A percentile compares a stretch with the other conserved stretches of the same genome.
Evolutionary conservation across 2,329 filamentous ascomycete species (phyloP).

Genomic region (Fusarium caatingaense): DNA sequence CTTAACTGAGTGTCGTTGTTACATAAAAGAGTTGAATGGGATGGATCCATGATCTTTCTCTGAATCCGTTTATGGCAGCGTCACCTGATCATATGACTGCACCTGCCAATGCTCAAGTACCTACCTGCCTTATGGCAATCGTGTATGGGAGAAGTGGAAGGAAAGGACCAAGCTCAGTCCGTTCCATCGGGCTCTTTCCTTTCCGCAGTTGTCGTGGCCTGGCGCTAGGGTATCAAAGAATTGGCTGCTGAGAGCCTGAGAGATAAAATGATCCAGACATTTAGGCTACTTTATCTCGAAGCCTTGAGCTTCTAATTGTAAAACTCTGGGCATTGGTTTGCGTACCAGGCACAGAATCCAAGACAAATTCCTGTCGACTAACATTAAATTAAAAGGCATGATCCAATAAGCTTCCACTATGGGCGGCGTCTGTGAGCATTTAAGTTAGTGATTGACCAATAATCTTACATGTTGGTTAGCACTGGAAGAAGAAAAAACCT

Average conservation of each 20-base stretch:
- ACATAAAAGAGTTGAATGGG: not conserved
- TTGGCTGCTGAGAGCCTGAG: not conserved
- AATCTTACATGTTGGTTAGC: slow-evolving; percentile 31
- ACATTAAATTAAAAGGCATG: not conserved
- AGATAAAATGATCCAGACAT: not conserved
- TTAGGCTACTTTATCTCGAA: not conserved
- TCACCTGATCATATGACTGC: not conserved
- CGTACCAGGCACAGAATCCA: not conserved
- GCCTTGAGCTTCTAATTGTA: not conserved
- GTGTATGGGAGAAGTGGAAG: not conserved
- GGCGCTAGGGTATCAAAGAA: not conserved
- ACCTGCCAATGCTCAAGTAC: not conserved
- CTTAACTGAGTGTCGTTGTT: not conserved
- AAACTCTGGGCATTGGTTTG: not conserved
- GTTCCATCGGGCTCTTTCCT: not conserved
- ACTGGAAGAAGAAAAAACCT: not conserved
- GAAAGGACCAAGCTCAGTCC: not conserved
- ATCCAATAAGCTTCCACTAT: slow-evolving; percentile 9
- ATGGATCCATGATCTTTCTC: not conserved
- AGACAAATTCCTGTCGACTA: slow-evolving; percentile 16
- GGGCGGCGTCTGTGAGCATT: not conserved
- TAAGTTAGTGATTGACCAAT: slow-evolving; percentile 13
- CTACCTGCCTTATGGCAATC: not conserved
- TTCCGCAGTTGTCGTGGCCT: not conserved
- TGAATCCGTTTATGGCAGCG: not conserved